phyloP scores from a whole-genome alignment of 208 protist species.

The Strigomonas galati region DNA sequence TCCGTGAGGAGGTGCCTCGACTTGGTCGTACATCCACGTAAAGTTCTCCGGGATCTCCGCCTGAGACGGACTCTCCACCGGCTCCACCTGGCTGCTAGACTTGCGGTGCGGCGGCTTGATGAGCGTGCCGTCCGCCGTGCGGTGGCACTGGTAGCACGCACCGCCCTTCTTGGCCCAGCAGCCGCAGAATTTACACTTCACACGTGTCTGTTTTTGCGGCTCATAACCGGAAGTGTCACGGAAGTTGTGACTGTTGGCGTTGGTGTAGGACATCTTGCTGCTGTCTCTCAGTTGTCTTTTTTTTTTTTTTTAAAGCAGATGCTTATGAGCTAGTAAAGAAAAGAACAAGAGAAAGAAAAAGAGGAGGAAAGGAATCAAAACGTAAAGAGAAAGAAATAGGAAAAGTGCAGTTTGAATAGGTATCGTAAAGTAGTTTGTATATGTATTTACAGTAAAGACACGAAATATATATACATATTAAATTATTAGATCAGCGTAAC shows the following conservation, averaged over 20 bases:
- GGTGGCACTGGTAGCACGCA: constrained; percentile 4
- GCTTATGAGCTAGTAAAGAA: too few relatives aligned
- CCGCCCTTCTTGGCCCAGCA: constrained; percentile 6
- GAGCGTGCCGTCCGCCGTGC: background rate
- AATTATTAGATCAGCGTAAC: too few relatives aligned
- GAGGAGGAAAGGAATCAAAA: too few relatives aligned
- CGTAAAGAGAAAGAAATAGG: too few relatives aligned
- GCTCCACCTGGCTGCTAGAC: background rate
- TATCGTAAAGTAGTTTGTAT: too few relatives aligned
- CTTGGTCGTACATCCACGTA: background rate
- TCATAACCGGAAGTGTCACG: background rate
- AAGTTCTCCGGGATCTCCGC: background rate
- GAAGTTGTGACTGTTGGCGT: constrained; percentile 7
- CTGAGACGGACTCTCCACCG: background rate
- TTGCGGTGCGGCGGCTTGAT: background rate
- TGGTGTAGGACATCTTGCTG: background rate
- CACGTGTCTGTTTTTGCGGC: background rate
- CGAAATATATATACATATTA: too few relatives aligned
- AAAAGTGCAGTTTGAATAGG: too few relatives aligned
- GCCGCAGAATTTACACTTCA: constrained; percentile 3
- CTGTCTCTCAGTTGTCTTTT: too few relatives aligned
- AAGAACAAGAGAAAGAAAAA: too few relatives aligned
- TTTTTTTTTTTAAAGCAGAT: too few relatives aligned
- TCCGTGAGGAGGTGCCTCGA: too few relatives aligned
- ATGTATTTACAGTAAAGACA: too few relatives aligned